Percentiles rank a stretch among this genome's conserved stretches.
Evolutionary conservation across 177 flowering plant genomes (phyloP).

Genomic region (Vitis hybrid): DNA sequence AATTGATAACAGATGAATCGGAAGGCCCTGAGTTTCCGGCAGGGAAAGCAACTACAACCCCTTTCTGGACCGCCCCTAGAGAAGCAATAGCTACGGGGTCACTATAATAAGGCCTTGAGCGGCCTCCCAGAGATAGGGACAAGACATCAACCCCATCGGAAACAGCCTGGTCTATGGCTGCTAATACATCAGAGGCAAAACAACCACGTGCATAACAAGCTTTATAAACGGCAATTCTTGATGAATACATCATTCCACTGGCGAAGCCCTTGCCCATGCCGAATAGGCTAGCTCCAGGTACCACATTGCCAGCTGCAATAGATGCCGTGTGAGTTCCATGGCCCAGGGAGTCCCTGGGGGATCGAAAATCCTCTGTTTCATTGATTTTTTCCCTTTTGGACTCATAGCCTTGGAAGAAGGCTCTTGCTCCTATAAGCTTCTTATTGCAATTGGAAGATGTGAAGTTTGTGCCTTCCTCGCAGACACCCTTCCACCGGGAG

Average conservation of each 20-base stretch:
- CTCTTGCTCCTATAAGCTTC: constrained; percentile 68
- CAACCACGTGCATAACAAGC: constrained; percentile 58
- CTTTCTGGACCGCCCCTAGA: constrained; percentile 49
- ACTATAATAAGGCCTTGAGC: constrained; percentile 30
- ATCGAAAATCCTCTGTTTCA: constrained; percentile 43
- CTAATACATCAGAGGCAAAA: constrained; percentile 49
- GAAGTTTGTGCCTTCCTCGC: constrained; percentile 47
- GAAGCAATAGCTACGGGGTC: constrained; percentile 61
- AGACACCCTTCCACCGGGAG: constrained; percentile 55
- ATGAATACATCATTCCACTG: constrained; percentile 46
- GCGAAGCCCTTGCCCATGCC: constrained; percentile 63
- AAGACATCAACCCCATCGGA: constrained; percentile 63
- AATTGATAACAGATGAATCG: constrained; percentile 36
- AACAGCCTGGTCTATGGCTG: constrained; percentile 67
- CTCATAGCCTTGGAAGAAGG: constrained; percentile 54
- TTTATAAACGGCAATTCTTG: constrained; percentile 66
- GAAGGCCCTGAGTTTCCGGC: constrained; percentile 68
- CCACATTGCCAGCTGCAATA: constrained; percentile 62
- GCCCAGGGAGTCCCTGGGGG: constrained; percentile 55
- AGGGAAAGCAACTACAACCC: constrained; percentile 52
- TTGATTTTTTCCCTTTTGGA: constrained; percentile 35
- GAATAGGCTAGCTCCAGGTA: constrained; percentile 37
- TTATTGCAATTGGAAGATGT: constrained; percentile 48
- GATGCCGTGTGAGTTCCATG: constrained; percentile 87
- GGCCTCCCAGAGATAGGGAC: constrained; percentile 64